Evolutionary conservation across 768 basidiomycete species (phyloP), one percentile per base, ranked within the genome.

Genomic region (Sarcodon sp.): DNA sequence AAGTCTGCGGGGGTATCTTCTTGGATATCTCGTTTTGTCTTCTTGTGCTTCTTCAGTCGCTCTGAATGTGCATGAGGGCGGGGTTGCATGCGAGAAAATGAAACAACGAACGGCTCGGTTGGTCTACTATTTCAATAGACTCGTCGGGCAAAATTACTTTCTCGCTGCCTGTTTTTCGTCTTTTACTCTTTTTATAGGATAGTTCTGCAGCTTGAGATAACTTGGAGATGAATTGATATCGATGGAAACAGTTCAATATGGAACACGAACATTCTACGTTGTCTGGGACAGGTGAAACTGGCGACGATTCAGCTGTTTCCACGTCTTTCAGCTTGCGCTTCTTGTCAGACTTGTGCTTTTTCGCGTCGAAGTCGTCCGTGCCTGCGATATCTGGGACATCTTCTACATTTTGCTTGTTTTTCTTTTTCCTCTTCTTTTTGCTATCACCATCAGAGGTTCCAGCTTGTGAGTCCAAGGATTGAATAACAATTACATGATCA

Each of bases 271-370:
- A 27, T 27, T 27, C 21, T 27, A 27, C 21, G 21, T 27, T 27
- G 21, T 27, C 21, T 27, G 21, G 21, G 21, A 27, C 4, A 27
- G 21, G 21, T 27, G 21, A 27, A 2, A 4, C 21, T 4, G 21
- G 21, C 21, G 21, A 27, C 21, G 21, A 27, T 27, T 27, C 21
- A 27, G 21, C 21, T 27, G 4, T 27, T 27, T 27, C 21, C 21
- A 55, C 51, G 13, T 49, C 56, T 8, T 57, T 49, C 15, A 58
- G 50, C 1, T 57, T 54, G 7, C 59, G 55, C 45, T 67, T 64
- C 45, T 64, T 66, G 55, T 60, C 65, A 37, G 62, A 65, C 55
- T 70, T 71, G 57, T 67, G 64, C 52, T 59, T 59, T 43, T 62
- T 55, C 55, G 64, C 67, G 52, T 61, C 64, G 44, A 52, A 50